These are phyloP conservation scores for Ceratobasidium sp. DNA, from an alignment of 1,284 basidiomycete species.

Conservation along the genomic window DNA sequence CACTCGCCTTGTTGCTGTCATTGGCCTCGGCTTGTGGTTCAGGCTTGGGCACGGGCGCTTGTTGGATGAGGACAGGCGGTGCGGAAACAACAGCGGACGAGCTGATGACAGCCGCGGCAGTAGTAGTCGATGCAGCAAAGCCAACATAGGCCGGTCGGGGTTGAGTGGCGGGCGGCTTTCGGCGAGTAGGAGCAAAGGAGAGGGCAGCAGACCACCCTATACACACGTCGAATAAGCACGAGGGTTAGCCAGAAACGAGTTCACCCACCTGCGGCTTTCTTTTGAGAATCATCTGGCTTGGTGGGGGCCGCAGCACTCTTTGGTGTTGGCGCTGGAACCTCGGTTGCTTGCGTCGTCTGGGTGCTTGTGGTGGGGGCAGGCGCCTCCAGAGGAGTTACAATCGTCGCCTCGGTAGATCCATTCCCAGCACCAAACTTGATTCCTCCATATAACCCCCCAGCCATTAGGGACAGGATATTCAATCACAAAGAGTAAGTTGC, in stretches of 20 bases:
- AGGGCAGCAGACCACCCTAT: slow-evolving; percentile 85
- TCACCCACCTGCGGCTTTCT: slow-evolving; percentile 21
- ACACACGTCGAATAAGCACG: slow-evolving; percentile 59
- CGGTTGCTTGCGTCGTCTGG: slow-evolving; percentile 35
- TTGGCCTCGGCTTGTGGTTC: slow-evolving; percentile 44
- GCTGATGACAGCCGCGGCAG: slow-evolving; percentile 56
- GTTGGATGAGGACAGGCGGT: slow-evolving; percentile 65
- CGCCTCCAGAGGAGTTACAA: slow-evolving; percentile 24
- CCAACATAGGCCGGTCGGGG: slow-evolving; percentile 68
- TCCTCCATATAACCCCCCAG: slow-evolving; percentile 79
- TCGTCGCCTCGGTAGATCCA: slow-evolving; percentile 53
- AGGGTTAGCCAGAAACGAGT: neutral
- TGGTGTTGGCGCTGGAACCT: slow-evolving; percentile 8
- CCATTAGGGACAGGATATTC: slow-evolving; percentile 53
- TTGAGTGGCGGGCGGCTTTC: slow-evolving; percentile 57
- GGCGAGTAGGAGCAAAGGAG: slow-evolving; percentile 77
- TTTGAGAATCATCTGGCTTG: slow-evolving; percentile 31
- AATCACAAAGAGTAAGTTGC: too few relatives aligned
- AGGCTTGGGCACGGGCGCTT: slow-evolving; percentile 49
- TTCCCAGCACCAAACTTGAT: slow-evolving; percentile 75
- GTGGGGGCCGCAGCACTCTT: slow-evolving; percentile 66
- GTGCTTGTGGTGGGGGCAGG: neutral
- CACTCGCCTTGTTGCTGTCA: slow-evolving; percentile 43
- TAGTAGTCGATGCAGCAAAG: slow-evolving; percentile 44
- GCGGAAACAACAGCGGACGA: slow-evolving; percentile 76